Evolutionary conservation across 257 asterid species (phyloP), one percentile per base, ranked within the genome.

Genomic region (Solanum sparsipilum): DNA sequence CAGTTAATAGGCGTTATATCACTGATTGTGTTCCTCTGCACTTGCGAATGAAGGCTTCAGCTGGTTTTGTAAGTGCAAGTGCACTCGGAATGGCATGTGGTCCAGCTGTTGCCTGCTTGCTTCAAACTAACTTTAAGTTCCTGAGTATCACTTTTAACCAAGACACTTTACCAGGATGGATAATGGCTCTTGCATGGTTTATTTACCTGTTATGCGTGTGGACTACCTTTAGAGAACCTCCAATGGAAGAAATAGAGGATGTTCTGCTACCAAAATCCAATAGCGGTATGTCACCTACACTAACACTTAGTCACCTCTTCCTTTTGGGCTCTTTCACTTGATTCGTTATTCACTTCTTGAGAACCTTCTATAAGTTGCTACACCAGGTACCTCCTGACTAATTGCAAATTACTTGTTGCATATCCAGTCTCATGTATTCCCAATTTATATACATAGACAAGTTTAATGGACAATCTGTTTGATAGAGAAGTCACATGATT

Each of bases 81-180:
- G 99, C 99, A 86, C 94, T 97, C 86, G 99, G 99, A 92, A 97
- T 97, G 99, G 99, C 99, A 41, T 94, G 98, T 92, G 99, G 99
- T 41, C 99, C 99, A 16, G 99, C 98, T 88, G 91, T 97, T 36
- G 99, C 98, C 23, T 98, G 98, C 44, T 87, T 97, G 72, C 98
- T 97, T 83, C 99, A 97, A 89, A 92, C 91, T 27, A 87, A 96
- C 13, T 97, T 95, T 89, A 96, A 93, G 89, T 58, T 96, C 71
- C 91, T 88, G 90, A 91, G 90, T 71, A 39, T 97, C 91, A 95
- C 99, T 13, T 94, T 97, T 89, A 94, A 96, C 92, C 95, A 94
- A 90, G 90, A 90, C 81, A 97, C 99, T 23, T 89, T 97, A 89
- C 99, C 99, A 32, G 99, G 99, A 56, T 97, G 99, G 99, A 94